phyloP scores from a whole-genome alignment of 768 basidiomycete species.

The Pleurotus platypus region DNA sequence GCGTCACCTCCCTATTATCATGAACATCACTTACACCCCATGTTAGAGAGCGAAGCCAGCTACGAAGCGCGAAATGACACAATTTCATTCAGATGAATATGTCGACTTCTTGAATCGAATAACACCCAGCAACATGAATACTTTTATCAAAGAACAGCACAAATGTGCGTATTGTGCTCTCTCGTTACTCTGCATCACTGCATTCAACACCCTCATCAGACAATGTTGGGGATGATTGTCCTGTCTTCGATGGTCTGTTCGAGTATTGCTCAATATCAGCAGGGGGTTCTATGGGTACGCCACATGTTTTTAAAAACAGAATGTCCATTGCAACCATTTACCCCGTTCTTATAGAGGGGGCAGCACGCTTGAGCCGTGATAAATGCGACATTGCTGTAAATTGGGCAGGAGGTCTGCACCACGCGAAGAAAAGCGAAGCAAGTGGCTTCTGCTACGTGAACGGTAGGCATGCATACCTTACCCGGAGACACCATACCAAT shows the following conservation, averaged over 20 bases:
- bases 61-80: conserved; percentile 99
- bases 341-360: conserved; percentile 33
- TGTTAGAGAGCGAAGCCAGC: conserved; percentile 95
- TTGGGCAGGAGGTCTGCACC: conserved; percentile 98
- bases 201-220: neutral
- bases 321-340: neutral
- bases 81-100: conserved; percentile 99
- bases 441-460: conserved; percentile 99
- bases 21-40: neutral
- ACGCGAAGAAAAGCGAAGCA: conserved; percentile 98
- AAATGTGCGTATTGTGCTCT: conserved; percentile 63
- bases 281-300: conserved; percentile 86
- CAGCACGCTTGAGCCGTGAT: conserved; percentile 72
- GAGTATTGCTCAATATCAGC: conserved; percentile 98
- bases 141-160: conserved; percentile 90
- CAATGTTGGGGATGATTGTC: conserved; percentile 86
- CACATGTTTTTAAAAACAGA: neutral
- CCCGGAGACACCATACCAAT: neutral
- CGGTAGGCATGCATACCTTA: conserved; percentile 10
- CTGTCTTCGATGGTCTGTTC: conserved; percentile 93
- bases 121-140: conserved; percentile 92
- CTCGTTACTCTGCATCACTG: neutral
- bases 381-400: conserved; percentile 95
- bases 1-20: conserved; percentile 30
- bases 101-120: conserved; percentile 95